Conservation (phyloP, 2,329 filamentous ascomycete species). For the Nemania bipapillata region DNA sequence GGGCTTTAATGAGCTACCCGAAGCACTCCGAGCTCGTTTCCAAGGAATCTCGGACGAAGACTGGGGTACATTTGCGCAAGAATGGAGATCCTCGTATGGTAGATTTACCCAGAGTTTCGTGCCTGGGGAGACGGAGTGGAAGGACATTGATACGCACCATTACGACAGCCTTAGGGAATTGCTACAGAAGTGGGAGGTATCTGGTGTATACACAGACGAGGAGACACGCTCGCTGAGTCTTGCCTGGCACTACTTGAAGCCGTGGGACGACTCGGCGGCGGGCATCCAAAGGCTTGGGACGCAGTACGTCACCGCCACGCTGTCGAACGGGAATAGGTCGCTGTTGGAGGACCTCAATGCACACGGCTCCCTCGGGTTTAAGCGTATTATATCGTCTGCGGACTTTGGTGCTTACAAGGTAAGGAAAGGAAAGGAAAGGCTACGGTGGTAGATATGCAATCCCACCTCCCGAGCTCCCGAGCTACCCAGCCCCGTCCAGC, state of each 20-base stretch:
- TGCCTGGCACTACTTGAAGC: constrained; percentile 76
- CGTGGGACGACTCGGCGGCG: constrained; percentile 71
- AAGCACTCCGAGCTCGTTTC: constrained; percentile 60
- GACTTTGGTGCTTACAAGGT: constrained; percentile 77
- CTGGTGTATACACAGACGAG: constrained; percentile 68
- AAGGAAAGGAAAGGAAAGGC: constrained; percentile 14
- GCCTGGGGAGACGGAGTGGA: constrained; percentile 63
- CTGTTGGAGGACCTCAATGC: constrained; percentile 73
- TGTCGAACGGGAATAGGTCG: constrained; percentile 78
- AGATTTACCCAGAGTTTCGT: constrained; percentile 68
- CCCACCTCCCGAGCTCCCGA: too few species aligned
- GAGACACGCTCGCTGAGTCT: constrained; percentile 73
- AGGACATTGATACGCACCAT: constrained; percentile 78
- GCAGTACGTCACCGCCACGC: constrained; percentile 69
- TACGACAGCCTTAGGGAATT: constrained; percentile 69
- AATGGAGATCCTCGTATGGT: constrained; percentile 75
- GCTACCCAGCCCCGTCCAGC: neutral
- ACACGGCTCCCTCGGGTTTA: constrained; percentile 70
- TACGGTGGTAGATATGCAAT: neutral
- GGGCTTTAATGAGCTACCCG: constrained; percentile 57
- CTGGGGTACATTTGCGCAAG: constrained; percentile 73
- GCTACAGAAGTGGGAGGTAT: constrained; percentile 65
- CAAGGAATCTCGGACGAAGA: constrained; percentile 64
- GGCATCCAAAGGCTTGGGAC: constrained; percentile 67
- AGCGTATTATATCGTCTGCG: constrained; percentile 71